Base-by-base conservation (phyloP, 2,329 filamentous ascomycete genomes). In the Fusarium humuli region DNA sequence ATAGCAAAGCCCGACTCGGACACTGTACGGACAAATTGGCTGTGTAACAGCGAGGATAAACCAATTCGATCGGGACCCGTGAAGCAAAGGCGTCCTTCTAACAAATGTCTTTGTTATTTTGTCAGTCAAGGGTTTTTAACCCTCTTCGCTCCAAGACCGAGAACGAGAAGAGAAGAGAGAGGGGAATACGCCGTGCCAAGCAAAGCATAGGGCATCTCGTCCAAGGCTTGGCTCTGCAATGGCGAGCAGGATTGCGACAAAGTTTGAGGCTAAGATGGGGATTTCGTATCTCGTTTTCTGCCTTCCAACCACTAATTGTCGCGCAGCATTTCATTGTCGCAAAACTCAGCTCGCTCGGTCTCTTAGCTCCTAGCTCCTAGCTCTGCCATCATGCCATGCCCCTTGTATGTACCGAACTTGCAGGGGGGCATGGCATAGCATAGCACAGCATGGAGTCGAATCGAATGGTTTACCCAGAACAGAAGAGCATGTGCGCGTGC, bases 281-380 rank as follows among this genome's bases (percentile, higher is more conserved):
- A 74, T 73, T 74, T 74, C 72, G 72, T 74, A 74, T 73, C 61
- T 74, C 72, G 72, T 41, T 71, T 71, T 71, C 58, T 32, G 18
- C 44, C 50, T 41, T 52, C 48, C 32, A 52, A 27, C 48, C 32
- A 53, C 5, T 53, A 27, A 53, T 27, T 42, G 16, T 23, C 18
- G 22, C 30, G 48, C 22, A 25, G 22, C 16, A 52, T 52, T 32
- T 52, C 48, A 37, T 18, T 40, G 22, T 52, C 6, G 22, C 22
- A 52, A 52, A 52, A 57, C 22, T 30, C 37, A 61, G 34, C 48
- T 30, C 14, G 32, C 34, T 37, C 34, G 10, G 34, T 37, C 34
- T 37, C 34, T 37, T 37, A 37, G 34, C 34, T 34, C 32, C 16
- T 34, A 18, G 29, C 32, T 25, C 23, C 6, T 20, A 49, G 22